phyloP scores from a whole-genome alignment of 805 yeast species.

The Candida easanensis region DNA sequence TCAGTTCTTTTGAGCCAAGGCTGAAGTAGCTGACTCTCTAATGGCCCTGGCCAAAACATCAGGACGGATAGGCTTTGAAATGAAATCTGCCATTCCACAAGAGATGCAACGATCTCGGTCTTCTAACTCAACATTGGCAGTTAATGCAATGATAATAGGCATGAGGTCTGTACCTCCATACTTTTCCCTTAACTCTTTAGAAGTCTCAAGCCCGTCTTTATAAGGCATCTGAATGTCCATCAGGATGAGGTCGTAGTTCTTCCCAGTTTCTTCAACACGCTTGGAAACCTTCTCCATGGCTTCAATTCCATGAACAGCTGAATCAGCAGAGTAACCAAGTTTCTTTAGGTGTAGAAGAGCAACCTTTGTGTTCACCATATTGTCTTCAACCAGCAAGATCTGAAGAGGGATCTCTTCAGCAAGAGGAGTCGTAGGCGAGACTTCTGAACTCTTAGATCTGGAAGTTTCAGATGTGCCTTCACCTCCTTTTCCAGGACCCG shows the following conservation, averaged over 20 bases:
- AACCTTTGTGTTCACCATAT: conserved; percentile 70
- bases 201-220: conserved; percentile 89
- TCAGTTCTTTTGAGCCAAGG: neutral
- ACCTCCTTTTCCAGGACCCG: no score
- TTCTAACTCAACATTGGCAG: conserved; percentile 70
- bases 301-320: conserved; percentile 86
- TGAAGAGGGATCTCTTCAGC: conserved; percentile 35
- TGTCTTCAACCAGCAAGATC: conserved; percentile 91
- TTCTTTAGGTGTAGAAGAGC: conserved; percentile 70
- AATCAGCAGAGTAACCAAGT: conserved; percentile 49
- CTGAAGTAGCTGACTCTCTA: neutral
- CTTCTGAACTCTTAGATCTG: no score
- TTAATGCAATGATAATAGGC: conserved; percentile 92
- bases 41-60: conserved; percentile 32
- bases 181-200: conserved; percentile 61
- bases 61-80: conserved; percentile 53
- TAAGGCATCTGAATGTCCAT: conserved; percentile 97
- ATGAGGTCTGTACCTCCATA: conserved; percentile 56
- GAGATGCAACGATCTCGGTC: conserved; percentile 44
- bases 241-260: conserved; percentile 82
- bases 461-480: no score
- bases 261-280: conserved; percentile 42
- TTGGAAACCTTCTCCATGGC: conserved; percentile 88
- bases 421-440: conserved; percentile 1
- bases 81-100: conserved; percentile 52